Evolutionary conservation across 345 rosid genomes (phyloP), one percentile per base, ranked within the genome.

Genomic region (Gossypium thurberi): DNA sequence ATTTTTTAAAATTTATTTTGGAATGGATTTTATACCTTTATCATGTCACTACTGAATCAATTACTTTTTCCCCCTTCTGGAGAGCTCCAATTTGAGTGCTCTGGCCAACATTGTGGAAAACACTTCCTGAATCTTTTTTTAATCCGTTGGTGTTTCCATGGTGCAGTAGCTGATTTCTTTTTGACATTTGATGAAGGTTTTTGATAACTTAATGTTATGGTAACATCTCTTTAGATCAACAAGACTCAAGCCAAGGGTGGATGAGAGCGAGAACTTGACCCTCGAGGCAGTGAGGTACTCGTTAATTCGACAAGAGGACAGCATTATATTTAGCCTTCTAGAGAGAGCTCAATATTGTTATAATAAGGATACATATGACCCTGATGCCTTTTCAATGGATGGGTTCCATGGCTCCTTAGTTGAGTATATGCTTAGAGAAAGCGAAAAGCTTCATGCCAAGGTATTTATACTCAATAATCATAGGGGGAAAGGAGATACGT

Each of bases 231-330:
- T 74, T 46, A 92, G 99, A 69, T 71, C 85, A 74, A 61, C 77
- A 78, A 73, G 76, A 66, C 75, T 76, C 17, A 84, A 81, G 86
- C 65, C 65, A 64, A 78, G 93, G 79, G 86, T 95, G 59, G 99
- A 95, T 80, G 88, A 77, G 72, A 92, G 90, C 71, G 78, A 90
- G 70, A 89, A 84, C 78, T 78, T 89, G 82, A 92, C 93, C 20
- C 86, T 92, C 20, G 94, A 92, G 55, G 86, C 88, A 18, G 87
- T 95, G 57, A 82, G 98, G 65, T 82, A 66, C 69, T 90, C 97
- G 23, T 85, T 92, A 82, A 87, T 95, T 70, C 89, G 82, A 55
- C 99, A 95, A 81, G 98, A 92, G 82, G 98, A 92, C 74, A 95
- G 97, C 74, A 95, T 95, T 53, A 92, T 95, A 79, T 92, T 81